Conservation (phyloP, 2,329 filamentous ascomycete species). For the Thermomyces lanuginosus region DNA sequence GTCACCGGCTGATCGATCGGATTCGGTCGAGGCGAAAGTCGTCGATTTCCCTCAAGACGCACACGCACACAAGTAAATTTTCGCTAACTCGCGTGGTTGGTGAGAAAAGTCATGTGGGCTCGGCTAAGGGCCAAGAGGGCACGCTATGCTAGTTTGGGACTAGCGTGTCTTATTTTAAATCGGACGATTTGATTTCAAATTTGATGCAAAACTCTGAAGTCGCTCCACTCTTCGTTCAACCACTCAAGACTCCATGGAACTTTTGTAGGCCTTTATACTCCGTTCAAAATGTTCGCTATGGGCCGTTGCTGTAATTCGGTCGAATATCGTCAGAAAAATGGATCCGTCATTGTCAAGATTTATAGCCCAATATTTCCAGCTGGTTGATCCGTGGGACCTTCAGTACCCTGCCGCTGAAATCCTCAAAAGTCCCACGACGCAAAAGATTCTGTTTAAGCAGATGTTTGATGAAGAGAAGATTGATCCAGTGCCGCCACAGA, state of each 20-base stretch:
- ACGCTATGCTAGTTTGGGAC: slow-evolving; percentile 20
- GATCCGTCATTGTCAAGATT: slow-evolving; percentile 15
- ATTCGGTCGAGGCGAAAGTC: slow-evolving; percentile 10
- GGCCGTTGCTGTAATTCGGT: too few species aligned
- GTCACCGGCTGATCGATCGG: too few species aligned
- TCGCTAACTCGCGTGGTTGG: slow-evolving; percentile 28
- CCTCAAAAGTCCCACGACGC: slow-evolving; percentile 45
- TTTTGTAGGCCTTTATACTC: too few species aligned
- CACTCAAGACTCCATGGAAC: too few species aligned
- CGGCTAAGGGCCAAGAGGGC: slow-evolving; percentile 22
- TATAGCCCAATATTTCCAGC: slow-evolving; percentile 61
- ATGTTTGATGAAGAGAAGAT: slow-evolving; percentile 48
- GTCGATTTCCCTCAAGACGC: slow-evolving; percentile 11
- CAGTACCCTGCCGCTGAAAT: slow-evolving; percentile 45
- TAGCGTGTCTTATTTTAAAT: too few species aligned
- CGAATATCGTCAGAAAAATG: too few species aligned
- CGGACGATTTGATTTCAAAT: too few species aligned
- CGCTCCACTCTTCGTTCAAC: too few species aligned
- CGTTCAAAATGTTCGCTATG: too few species aligned
- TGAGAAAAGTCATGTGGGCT: slow-evolving; percentile 26
- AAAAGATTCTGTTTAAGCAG: slow-evolving; percentile 47
- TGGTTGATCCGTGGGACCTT: slow-evolving; percentile 45
- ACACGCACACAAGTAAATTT: slow-evolving; percentile 9
- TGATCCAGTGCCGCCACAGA: slow-evolving; percentile 43
- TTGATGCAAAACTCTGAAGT: too few species aligned